Conservation (phyloP, 2,329 filamentous ascomycete species). For the Coleophoma crateriformis region DNA sequence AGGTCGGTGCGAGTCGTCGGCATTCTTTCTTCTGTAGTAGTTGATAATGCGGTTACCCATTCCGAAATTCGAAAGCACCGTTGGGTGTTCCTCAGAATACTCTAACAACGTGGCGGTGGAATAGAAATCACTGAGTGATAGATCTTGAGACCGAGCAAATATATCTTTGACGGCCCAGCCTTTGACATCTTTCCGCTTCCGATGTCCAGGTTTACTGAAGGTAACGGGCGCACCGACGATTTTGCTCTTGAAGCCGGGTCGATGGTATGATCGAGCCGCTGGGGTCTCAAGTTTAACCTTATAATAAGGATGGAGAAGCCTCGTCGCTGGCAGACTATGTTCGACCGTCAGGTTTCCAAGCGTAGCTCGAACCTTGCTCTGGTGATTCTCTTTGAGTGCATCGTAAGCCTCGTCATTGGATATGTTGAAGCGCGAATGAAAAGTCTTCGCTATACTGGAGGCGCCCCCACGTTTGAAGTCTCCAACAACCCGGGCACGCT, state of each 20-base stretch:
- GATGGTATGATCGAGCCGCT: slow-evolving; percentile 77
- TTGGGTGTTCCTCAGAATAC: slow-evolving; percentile 91
- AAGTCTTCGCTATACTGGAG: slow-evolving; percentile 64
- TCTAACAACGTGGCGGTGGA: slow-evolving; percentile 84
- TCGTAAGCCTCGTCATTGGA: slow-evolving; percentile 97
- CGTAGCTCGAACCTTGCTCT: slow-evolving; percentile 90
- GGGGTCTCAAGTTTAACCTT: slow-evolving; percentile 72
- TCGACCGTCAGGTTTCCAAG: slow-evolving; percentile 90
- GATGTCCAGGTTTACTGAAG: slow-evolving; percentile 65
- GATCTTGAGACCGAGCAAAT: slow-evolving; percentile 73
- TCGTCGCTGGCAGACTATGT: slow-evolving; percentile 86
- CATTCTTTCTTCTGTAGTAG: slow-evolving; percentile 85
- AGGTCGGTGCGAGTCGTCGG: slow-evolving; percentile 41
- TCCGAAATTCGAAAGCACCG: slow-evolving; percentile 89
- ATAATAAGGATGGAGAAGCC: slow-evolving; percentile 94
- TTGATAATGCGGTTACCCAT: slow-evolving; percentile 97
- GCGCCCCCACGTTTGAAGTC: slow-evolving; percentile 63
- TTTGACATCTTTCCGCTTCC: slow-evolving; percentile 80
- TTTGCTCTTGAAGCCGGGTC: slow-evolving; percentile 66
- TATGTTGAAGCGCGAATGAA: slow-evolving; percentile 84
- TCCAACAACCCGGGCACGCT: slow-evolving; percentile 40
- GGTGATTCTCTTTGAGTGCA: slow-evolving; percentile 91
- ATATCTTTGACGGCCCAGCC: slow-evolving; percentile 73
- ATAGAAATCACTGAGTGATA: slow-evolving; percentile 78
- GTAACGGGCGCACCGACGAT: slow-evolving; percentile 62